Evolutionary conservation across 2,329 filamentous ascomycete species (phyloP), one percentile per base, ranked within the genome.

Genomic region (Ceratocystis ficicola): DNA sequence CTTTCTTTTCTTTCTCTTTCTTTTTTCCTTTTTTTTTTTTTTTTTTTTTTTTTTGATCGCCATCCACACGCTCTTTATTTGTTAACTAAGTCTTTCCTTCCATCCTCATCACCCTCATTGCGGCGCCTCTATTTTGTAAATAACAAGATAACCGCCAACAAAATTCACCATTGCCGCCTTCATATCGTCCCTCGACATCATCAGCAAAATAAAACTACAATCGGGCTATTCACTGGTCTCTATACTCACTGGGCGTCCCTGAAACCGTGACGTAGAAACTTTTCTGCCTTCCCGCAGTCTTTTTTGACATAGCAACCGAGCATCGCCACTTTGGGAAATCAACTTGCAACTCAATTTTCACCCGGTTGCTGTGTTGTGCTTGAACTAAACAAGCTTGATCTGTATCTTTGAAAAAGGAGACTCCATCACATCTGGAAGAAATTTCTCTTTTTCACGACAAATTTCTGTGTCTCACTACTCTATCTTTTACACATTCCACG

Each of bases 271-370:
- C n/a, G 10, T 25, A 22, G 3, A 52, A 10, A 3, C 66, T 5
- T 70, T 70, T 71, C 10, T 61, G 66, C 68, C 2, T 66, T 55
- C 6, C 50, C 65, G 15, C 10, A 32, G 50, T 50, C 57, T 44
- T 62, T 62, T 67, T 60, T 52, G 30, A 65, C 64, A 32, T 62
- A 62, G 36, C 22, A 44, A 62, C 30, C 60, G 22, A 61, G 5
- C 36, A 62, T 48, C 60, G 15, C 36, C 30, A 48, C 60, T 62
- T 48, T 44, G 25, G 60, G 44, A 44, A 44, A 28, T 46, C 36
- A 25, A 2, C 17, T 62, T 32, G 36, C 20, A 48, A 28, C 17
- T 28, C 60, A 20, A 5, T 10, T 17, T 28, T 22, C n/a, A 44
- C n/a, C 32, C 30, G 6, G 44, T 62, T 62, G 44, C 60, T 62